Base-by-base conservation (phyloP, 371 early-diverging fungal species). In the Apophysomyces elegans region DNA sequence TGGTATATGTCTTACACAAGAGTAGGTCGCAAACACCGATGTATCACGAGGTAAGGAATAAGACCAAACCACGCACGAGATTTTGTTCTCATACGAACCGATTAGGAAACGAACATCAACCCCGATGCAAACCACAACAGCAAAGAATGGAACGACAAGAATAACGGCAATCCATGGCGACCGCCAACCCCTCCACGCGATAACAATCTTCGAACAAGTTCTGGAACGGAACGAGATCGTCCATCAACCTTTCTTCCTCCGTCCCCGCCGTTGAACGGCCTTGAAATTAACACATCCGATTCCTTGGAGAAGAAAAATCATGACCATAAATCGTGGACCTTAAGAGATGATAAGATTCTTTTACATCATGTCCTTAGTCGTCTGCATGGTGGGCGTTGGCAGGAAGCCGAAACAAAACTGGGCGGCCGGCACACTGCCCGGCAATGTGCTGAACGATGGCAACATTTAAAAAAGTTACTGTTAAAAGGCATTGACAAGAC, bases 391-490 rank as follows among this genome's bases (percentile, higher is more conserved):
- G 26, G 47, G 21, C 58, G 65, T 18, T 65, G 65, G 65, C 36
- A 59, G 12, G 56, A 65, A 44, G 38, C 43, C 7, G 58, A 58
- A 26, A 14, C 65, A 21, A 65, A 54, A 41, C 32, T 65, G 7
- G 47, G 38, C 4, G 59, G 50, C 44, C 58, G 65, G 38, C 65
- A 65, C 56, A 21, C 59, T 3, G 65, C 65, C 18, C 58, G 58
- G 21, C 59, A 50, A 44, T 65, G 65, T 38, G n/a, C 58, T 26
- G 65, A 65, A 32, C 44, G 65, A n/a, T 65, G 65, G 65, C 47
- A 65, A 21, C 36, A 43, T 35, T 13, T 65, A 16, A 36, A 50
- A 59, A 58, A 58, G n/a, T 13, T 59, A 13, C 14, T 65, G 41
- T n/a, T 65, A 37, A 43, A 59, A 38, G 13, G 59, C 37, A 65